Percentiles rank a stretch among this genome's conserved stretches.
These are phyloP conservation scores for Vinca major DNA, from an alignment of 305 asterid species.

Conservation along the genomic window DNA sequence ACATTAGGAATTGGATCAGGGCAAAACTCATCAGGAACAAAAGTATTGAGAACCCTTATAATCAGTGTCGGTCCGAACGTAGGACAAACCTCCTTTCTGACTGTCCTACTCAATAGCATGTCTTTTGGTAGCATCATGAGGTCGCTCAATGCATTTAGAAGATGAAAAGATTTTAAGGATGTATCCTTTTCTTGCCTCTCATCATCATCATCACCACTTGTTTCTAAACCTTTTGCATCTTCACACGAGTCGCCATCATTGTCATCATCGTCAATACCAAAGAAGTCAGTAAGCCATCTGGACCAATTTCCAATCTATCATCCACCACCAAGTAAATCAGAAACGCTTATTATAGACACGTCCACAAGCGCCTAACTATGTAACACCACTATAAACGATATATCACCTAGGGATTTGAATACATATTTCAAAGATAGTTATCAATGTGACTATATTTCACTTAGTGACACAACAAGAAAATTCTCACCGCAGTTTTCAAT, in stretches of 20 bases:
- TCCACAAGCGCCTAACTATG: background rate
- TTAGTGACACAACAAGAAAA: background rate
- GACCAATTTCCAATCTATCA: conserved; percentile 82
- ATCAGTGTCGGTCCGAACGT: conserved; percentile 50
- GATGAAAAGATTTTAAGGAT: conserved; percentile 52
- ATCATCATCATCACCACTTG: conserved; percentile 25
- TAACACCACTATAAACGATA: background rate
- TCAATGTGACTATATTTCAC: background rate
- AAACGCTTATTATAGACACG: background rate
- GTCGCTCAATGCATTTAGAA: conserved; percentile 72
- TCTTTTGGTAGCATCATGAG: conserved; percentile 96
- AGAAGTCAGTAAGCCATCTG: conserved; percentile 67
- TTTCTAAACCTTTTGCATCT: conserved; percentile 23
- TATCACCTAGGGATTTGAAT: background rate
- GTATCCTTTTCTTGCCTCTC: conserved; percentile 26
- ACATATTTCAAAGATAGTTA: background rate
- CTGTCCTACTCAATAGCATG: conserved; percentile 49
- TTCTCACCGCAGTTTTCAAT: conserved; percentile 71
- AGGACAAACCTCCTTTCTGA: conserved; percentile 83
- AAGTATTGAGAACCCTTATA: conserved; percentile 55
- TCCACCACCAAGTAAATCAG: conserved; percentile 3
- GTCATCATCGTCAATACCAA: conserved; percentile 40
- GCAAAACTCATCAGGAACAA: conserved; percentile 72
- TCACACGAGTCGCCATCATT: conserved; percentile 23
- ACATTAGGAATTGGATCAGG: conserved; percentile 59